These are phyloP conservation scores for Cordyceps farinosa DNA, from an alignment of 2,329 filamentous ascomycete species.

Conservation along the genomic window DNA sequence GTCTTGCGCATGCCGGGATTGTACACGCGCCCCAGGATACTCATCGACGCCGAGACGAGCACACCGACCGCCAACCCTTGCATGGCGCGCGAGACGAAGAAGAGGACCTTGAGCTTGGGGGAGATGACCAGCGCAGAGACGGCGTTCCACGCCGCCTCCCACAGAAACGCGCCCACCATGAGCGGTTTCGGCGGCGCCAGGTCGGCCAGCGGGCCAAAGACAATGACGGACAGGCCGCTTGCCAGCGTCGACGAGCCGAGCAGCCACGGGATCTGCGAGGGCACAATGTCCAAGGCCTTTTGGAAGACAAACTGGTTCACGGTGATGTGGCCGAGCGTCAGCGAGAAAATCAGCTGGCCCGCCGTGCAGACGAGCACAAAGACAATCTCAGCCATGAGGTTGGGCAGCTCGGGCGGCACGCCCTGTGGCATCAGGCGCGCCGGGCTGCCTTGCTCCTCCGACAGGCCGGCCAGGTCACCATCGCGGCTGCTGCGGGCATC, in stretches of 20 bases:
- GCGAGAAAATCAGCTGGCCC: slow-evolving; percentile 16
- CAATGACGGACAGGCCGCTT: slow-evolving; percentile 18
- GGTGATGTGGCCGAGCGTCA: slow-evolving; percentile 17
- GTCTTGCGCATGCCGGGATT: slow-evolving; percentile 18
- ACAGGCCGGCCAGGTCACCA: background rate
- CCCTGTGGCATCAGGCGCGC: slow-evolving; percentile 16
- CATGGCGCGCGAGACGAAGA: slow-evolving; percentile 17
- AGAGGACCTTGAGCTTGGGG: slow-evolving; percentile 13
- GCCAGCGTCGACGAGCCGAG: slow-evolving; percentile 16
- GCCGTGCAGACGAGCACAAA: slow-evolving; percentile 19
- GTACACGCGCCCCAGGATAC: slow-evolving; percentile 18
- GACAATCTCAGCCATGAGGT: slow-evolving; percentile 14
- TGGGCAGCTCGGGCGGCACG: slow-evolving; percentile 16
- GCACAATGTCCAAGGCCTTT: slow-evolving; percentile 14
- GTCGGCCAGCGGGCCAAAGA: slow-evolving; percentile 18
- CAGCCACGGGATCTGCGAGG: slow-evolving; percentile 18
- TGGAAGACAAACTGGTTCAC: slow-evolving; percentile 17
- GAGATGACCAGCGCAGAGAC: slow-evolving; percentile 13
- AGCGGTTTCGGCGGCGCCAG: slow-evolving; percentile 18
- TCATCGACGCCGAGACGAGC: slow-evolving; percentile 18
- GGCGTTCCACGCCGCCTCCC: slow-evolving; percentile 18
- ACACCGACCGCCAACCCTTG: slow-evolving; percentile 17
- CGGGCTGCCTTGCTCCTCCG: slow-evolving; percentile 16
- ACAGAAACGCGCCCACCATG: slow-evolving; percentile 18
- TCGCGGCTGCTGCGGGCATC: background rate